Evolutionary conservation across 75 land plant species (phyloP).

Genomic region (Chamaecyparis obtusa): DNA sequence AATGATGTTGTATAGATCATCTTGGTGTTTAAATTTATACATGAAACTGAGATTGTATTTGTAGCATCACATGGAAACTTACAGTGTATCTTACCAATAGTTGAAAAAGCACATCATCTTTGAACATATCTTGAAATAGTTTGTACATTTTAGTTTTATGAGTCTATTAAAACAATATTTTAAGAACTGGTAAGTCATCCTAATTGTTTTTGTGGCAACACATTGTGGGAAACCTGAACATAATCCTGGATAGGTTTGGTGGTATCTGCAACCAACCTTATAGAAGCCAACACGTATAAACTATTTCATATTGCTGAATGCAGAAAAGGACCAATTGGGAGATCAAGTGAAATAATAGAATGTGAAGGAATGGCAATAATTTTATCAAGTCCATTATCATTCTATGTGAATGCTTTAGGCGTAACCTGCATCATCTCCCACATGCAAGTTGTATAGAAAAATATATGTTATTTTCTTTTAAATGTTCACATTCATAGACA

Average conservation of each 20-base stretch:
- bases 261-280: background rate
- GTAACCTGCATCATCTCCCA: conserved; percentile 9
- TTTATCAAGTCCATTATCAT: background rate
- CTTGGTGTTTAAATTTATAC: no score
- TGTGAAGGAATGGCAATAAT: background rate
- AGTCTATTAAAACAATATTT: background rate
- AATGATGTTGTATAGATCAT: no score
- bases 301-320: conserved; percentile 8
- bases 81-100: background rate
- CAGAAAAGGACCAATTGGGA: background rate
- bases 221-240: background rate
- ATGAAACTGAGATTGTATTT: no score
- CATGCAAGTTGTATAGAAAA: background rate
- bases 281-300: background rate
- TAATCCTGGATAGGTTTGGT: background rate
- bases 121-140: background rate
- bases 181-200: background rate
- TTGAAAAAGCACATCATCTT: background rate
- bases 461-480: background rate
- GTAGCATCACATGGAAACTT: background rate
- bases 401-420: background rate
- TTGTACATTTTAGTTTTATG: background rate
- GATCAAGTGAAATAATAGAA: background rate
- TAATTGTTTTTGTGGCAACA: background rate
- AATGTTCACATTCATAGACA: background rate